Evolutionary conservation across 2,329 filamentous ascomycete genomes (phyloP).

Genomic region (Talaromyces rugulosus): DNA sequence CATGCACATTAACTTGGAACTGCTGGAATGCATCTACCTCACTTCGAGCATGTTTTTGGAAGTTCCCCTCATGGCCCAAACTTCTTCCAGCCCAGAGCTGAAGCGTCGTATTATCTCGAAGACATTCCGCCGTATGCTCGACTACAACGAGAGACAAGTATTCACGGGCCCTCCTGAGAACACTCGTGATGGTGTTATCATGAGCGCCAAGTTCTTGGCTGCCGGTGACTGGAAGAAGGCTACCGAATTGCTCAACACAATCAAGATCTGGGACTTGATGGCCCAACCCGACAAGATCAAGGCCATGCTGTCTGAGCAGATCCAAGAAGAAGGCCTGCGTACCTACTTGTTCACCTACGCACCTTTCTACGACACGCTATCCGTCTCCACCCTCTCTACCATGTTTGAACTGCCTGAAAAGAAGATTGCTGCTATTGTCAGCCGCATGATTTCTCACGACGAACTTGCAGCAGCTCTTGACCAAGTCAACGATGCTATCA

Average conservation of each 20-base stretch:
- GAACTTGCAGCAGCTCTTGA: slow-evolving; percentile 94
- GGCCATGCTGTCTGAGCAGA: slow-evolving; percentile 93
- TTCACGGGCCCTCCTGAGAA: slow-evolving; percentile 98
- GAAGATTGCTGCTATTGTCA: slow-evolving; percentile 92
- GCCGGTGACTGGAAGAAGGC: slow-evolving; percentile 99
- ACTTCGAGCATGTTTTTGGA: slow-evolving; percentile 99
- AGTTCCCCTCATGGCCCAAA: slow-evolving; percentile 94
- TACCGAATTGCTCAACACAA: slow-evolving; percentile 86
- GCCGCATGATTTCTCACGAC: slow-evolving; percentile 99
- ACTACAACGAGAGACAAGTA: slow-evolving; percentile 99
- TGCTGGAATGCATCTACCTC: slow-evolving; percentile 96
- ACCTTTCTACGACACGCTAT: slow-evolving; percentile 96
- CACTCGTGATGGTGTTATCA: slow-evolving; percentile 98
- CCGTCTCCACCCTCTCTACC: slow-evolving; percentile 73
- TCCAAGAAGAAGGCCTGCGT: slow-evolving; percentile 95
- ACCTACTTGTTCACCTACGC: slow-evolving; percentile 99
- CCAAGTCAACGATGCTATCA: slow-evolving; percentile 94
- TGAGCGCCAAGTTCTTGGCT: slow-evolving; percentile 93
- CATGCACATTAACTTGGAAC: slow-evolving; percentile 99
- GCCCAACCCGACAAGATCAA: slow-evolving; percentile 90
- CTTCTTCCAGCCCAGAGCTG: slow-evolving; percentile 91
- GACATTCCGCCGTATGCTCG: slow-evolving; percentile 97
- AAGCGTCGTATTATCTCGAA: slow-evolving; percentile 99
- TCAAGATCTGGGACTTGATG: slow-evolving; percentile 99
- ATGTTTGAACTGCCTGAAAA: slow-evolving; percentile 94